Evolutionary conservation across 352 stramenopile genomes (phyloP), one percentile per base, ranked within the genome.

Genomic region (Sclerospora graminicola): DNA sequence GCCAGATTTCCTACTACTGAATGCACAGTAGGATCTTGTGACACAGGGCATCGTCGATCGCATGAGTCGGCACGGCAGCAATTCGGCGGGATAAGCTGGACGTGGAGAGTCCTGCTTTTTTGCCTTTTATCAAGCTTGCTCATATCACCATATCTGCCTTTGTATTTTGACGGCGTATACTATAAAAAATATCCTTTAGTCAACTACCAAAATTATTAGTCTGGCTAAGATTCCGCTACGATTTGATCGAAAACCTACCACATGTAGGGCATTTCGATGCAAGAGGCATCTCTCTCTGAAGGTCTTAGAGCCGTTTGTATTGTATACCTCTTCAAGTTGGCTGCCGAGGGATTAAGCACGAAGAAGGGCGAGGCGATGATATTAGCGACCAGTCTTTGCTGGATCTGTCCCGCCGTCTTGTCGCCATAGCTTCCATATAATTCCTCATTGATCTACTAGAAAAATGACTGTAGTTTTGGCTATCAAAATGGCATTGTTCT

Each of bases 1-100:
- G 51, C 56, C 45, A 51, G 50, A 50, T 33, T 26, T 14, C 15
- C 44, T 51, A 51, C 54, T 60, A 64, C 44, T 48, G 50, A 57
- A 64, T 57, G 24, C 16, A 64, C 15, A 60, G 50, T 64, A 40
- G 50, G 45, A 62, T 46, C 10, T 5, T 13, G 13, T 58, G 48
- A 58, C 54, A 52, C 55, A 57, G 50, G 3, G 9, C 10, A 45
- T 64, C 45, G 43, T 55, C 30, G 34, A 50, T 62, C 48, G 53
- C 29, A 32, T 24, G 28, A 32, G 44, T 48, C 19, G 45, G 29
- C 49, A 52, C 21, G 13, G 40, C 14, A 33, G n/a, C 28, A 13
- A 31, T 38, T 47, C 29, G 20, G 26, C 16, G 24, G n/a, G 24
- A 32, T 10, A 19, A 31, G 20, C 35, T 33, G 28, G 9, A 9